Evolutionary conservation across 139 green algal genomes (phyloP), one percentile per base, ranked within the genome.

Genomic region (Chlamydomonas schloesseri): DNA sequence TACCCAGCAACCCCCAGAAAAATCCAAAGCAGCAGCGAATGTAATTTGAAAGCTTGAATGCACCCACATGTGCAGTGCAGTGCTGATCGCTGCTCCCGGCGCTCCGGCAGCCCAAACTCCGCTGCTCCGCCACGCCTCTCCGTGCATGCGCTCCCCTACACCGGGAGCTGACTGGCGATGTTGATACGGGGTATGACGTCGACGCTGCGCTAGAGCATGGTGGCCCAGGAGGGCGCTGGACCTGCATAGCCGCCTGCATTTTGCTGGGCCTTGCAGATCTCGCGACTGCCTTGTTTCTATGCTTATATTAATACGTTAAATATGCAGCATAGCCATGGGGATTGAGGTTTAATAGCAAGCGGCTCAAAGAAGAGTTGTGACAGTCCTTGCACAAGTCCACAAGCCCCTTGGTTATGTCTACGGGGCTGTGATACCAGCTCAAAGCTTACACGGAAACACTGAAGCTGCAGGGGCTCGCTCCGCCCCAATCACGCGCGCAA

Each of bases 231-330:
- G 73, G 73, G 50, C 73, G 73, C 50, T 24, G 36, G 50, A 31
- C 28, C 2, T 21, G 58, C 55, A 57, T 57, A 34, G 75, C 75
- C 75, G 75, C 75, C 75, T 82, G 75, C 75, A 82, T 82, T 21
- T 24, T 34, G 75, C 37, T 68, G 55, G 29, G 31, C 18, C 13
- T 20, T 55, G 21, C 2, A 60, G 75, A 82, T 82, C 57, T 79
- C 36, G n/a, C 70, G 14, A 11, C 70, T 17, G 42, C 8, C 42
- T 13, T 23, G 3, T 24, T 26, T 8, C 55, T 60, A 60, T 23
- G 55, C 55, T 24, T 60, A 57, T n/a, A n/a, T n/a, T n/a, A n/a
- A n/a, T n/a, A 14, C 50, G 50, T 14, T 57, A 21, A 11, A 57
- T 57, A 14, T 11, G 50, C 50, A 14, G 11, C 11, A 57, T 57